Conservation (phyloP, 2,329 filamentous ascomycete genomes). For the Leptographium wingfieldii region DNA sequence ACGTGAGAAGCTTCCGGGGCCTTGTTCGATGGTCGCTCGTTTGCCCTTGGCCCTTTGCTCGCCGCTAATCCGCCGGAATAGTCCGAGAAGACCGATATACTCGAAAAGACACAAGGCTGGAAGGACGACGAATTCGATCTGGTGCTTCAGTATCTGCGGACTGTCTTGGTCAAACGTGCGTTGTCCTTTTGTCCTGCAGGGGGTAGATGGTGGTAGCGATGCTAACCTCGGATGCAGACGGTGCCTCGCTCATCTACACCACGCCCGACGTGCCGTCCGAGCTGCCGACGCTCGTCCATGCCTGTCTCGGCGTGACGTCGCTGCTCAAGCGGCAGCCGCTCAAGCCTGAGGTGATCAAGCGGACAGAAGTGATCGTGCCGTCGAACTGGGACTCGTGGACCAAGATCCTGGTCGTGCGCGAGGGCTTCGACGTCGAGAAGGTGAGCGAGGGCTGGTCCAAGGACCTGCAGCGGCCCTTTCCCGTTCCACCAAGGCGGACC, state of each 20-base stretch:
- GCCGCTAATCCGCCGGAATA: constrained; percentile 19
- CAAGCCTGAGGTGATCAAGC: constrained; percentile 83
- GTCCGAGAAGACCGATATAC: constrained; percentile 77
- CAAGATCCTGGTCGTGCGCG: constrained; percentile 84
- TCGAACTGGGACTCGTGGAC: constrained; percentile 98
- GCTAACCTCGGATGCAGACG: constrained; percentile 38
- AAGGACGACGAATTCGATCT: constrained; percentile 96
- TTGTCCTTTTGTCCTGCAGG: constrained; percentile 8
- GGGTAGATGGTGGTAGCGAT: constrained; percentile 11
- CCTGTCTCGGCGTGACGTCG: constrained; percentile 74
- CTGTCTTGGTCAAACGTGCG: constrained; percentile 74
- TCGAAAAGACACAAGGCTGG: constrained; percentile 86
- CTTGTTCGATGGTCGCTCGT: neutral
- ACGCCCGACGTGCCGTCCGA: constrained; percentile 64
- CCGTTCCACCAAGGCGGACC: constrained; percentile 16
- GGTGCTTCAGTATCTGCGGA: constrained; percentile 84
- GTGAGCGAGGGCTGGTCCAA: constrained; percentile 77
- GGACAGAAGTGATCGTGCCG: constrained; percentile 87
- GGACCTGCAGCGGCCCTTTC: constrained; percentile 54
- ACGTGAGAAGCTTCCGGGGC: constrained; percentile 39
- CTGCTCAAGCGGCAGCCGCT: constrained; percentile 65
- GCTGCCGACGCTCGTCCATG: constrained; percentile 69
- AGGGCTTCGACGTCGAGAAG: constrained; percentile 83
- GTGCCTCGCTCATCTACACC: constrained; percentile 75
- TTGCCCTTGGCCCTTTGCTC: constrained; percentile 10